phyloP scores from a whole-genome alignment of 768 basidiomycete species.

The Rhizopogon roseolus region DNA sequence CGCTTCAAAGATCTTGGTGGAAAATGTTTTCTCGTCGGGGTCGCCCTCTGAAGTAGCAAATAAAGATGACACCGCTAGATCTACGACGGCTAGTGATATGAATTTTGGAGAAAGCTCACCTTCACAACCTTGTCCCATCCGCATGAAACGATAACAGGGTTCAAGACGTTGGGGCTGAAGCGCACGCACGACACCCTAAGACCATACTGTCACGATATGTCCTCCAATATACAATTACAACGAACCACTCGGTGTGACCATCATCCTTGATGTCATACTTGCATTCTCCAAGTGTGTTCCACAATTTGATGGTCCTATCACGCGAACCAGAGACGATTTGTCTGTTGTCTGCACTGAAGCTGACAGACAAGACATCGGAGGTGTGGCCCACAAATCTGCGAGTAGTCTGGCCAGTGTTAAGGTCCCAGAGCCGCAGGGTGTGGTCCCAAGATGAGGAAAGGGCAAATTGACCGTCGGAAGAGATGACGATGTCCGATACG shows the following conservation, averaged over 20 bases:
- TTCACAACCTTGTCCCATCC: conserved; percentile 99
- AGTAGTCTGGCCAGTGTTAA: conserved; percentile 95
- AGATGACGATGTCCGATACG: conserved; percentile 97
- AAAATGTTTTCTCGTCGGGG: conserved; percentile 71
- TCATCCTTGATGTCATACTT: conserved; percentile 99
- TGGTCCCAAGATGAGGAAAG: conserved; percentile 99
- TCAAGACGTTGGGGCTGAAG: conserved; percentile 96
- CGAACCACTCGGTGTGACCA: conserved; percentile 90
- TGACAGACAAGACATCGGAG: conserved; percentile 96
- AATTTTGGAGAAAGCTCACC: conserved; percentile 45
- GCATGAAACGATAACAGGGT: conserved; percentile 97
- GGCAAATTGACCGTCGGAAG: conserved; percentile 98
- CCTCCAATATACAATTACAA: neutral
- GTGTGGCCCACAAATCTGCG: conserved; percentile 98
- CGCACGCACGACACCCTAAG: conserved; percentile 96
- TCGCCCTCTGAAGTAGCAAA: conserved; percentile 88
- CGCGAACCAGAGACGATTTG: conserved; percentile 99
- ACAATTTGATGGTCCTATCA: conserved; percentile 97
- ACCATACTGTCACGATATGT: conserved; percentile 2
- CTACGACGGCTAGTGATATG: conserved; percentile 1
- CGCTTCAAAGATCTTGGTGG: conserved; percentile 78
- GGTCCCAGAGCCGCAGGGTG: conserved; percentile 98
- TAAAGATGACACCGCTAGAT: conserved; percentile 41
- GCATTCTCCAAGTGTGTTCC: conserved; percentile 99
- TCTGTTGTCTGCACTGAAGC: conserved; percentile 99